A percentile compares a stretch with the other conserved stretches of the same genome.
phyloP scores from a whole-genome alignment of 2,329 filamentous ascomycete species.

The Sporothrix pseudoabietina region DNA sequence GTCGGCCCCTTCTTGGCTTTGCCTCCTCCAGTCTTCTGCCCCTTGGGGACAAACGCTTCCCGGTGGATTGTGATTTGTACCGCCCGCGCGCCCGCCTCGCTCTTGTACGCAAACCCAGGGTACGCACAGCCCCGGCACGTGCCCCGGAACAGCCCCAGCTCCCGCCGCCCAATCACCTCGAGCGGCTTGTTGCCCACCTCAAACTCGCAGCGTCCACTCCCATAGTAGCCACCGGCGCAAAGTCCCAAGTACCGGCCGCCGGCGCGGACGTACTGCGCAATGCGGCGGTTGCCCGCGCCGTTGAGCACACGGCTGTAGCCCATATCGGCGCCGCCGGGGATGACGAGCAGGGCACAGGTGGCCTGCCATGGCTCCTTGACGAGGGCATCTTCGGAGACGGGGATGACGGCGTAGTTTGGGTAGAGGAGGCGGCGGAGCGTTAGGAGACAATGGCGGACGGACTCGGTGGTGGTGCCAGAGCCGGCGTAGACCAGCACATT shows the following conservation, averaged over 20 bases:
- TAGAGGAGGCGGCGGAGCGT: constrained; percentile 83
- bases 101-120: constrained; percentile 84
- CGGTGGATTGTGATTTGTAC: constrained; percentile 67
- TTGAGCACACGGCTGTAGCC: constrained; percentile 88
- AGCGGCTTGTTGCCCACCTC: constrained; percentile 79
- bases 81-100: constrained; percentile 79
- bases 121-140: constrained; percentile 85
- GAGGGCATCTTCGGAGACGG: constrained; percentile 74
- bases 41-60: constrained; percentile 51
- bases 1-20: constrained; percentile 26
- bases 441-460: constrained; percentile 85
- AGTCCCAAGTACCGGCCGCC: constrained; percentile 88
- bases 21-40: neutral
- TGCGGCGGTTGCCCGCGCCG: constrained; percentile 81
- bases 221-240: constrained; percentile 95
- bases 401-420: constrained; percentile 89
- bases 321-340: constrained; percentile 92
- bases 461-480: constrained; percentile 81
- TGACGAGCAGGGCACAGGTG: constrained; percentile 84
- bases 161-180: constrained; percentile 82
- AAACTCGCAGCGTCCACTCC: constrained; percentile 79
- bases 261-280: constrained; percentile 79
- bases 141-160: constrained; percentile 86
- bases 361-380: constrained; percentile 89
- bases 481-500: constrained; percentile 92